phyloP scores from a whole-genome alignment of 176 grass and related monocot species.

The Aechmea fasciata region DNA sequence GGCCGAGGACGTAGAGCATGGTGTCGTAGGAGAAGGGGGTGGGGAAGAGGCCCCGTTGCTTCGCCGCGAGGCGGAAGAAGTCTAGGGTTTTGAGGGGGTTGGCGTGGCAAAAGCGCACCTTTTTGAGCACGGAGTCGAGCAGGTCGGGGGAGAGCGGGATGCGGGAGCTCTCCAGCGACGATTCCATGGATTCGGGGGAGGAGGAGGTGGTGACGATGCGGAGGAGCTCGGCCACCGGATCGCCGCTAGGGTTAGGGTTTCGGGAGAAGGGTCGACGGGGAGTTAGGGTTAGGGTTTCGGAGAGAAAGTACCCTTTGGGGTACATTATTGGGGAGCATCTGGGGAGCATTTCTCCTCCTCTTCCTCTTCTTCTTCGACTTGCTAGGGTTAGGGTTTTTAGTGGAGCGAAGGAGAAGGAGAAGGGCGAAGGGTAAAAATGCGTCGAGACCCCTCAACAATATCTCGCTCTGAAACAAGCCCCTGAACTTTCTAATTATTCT shows the following conservation, averaged over 20 bases:
- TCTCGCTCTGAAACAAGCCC: no score
- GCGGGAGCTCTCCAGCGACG: slow-evolving; percentile 24
- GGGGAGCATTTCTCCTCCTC: neutral
- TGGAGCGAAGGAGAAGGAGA: no score
- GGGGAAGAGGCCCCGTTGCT: slow-evolving; percentile 46
- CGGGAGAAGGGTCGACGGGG: neutral
- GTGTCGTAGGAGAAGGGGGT: slow-evolving; percentile 66
- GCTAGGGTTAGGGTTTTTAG: no score
- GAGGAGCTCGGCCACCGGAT: slow-evolving; percentile 35
- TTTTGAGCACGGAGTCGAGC: slow-evolving; percentile 62
- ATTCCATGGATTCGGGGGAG: slow-evolving; percentile 42
- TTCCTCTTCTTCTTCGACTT: no score
- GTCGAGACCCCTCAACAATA: no score
- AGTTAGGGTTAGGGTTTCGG: neutral
- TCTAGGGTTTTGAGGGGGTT: slow-evolving; percentile 63
- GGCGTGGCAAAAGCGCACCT: slow-evolving; percentile 71
- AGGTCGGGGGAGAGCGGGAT: slow-evolving; percentile 44
- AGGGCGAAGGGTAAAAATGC: no score
- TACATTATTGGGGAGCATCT: neutral
- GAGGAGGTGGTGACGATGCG: slow-evolving; percentile 41
- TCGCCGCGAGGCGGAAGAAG: slow-evolving; percentile 43
- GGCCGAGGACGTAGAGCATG: slow-evolving; percentile 71
- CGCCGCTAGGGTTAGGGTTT: neutral
- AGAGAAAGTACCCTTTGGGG: neutral
- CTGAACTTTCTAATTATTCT: no score